Conservation (phyloP, 2,329 filamentous ascomycete genomes). For the Cercospora berteroae region DNA sequence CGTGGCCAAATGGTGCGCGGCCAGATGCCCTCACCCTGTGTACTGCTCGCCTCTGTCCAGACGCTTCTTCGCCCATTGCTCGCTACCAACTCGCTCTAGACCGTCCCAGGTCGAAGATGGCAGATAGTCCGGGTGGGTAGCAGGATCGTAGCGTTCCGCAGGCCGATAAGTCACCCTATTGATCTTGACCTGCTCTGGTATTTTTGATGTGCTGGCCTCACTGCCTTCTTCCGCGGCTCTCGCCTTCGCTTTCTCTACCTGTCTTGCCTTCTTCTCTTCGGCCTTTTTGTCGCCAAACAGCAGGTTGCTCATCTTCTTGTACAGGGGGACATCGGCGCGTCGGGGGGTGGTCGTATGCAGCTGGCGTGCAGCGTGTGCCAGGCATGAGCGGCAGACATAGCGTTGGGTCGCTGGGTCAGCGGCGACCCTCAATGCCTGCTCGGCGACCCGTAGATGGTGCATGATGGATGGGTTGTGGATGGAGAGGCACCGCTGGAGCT, state of each 20-base stretch:
- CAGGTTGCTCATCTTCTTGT: constrained; percentile 25
- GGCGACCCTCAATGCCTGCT: constrained; percentile 33
- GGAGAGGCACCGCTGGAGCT: not conserved
- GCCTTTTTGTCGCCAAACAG: constrained; percentile 34
- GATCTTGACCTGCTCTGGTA: not conserved
- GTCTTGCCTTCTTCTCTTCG: constrained; percentile 19
- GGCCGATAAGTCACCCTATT: constrained; percentile 27
- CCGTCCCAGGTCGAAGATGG: constrained; percentile 53
- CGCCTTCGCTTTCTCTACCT: constrained; percentile 10
- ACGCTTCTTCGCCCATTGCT: constrained; percentile 43
- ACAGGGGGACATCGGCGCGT: constrained; percentile 29
- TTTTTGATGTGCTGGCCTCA: not conserved
- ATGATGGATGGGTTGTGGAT: constrained; percentile 18
- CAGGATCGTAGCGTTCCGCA: constrained; percentile 28
- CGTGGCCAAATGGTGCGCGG: not conserved
- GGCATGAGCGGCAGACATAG: constrained; percentile 34
- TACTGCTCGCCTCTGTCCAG: constrained; percentile 40
- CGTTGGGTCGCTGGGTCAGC: constrained; percentile 19
- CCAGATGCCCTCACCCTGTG: constrained; percentile 29
- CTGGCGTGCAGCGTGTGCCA: constrained; percentile 31
- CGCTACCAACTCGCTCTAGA: constrained; percentile 55
- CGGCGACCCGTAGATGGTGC: constrained; percentile 25
- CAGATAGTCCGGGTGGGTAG: constrained; percentile 41
- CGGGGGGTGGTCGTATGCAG: constrained; percentile 27
- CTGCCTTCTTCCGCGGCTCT: not conserved